These are phyloP conservation scores for Linnemannia zychae DNA, from an alignment of 192 early-diverging fungal species.

Conservation along the genomic window DNA sequence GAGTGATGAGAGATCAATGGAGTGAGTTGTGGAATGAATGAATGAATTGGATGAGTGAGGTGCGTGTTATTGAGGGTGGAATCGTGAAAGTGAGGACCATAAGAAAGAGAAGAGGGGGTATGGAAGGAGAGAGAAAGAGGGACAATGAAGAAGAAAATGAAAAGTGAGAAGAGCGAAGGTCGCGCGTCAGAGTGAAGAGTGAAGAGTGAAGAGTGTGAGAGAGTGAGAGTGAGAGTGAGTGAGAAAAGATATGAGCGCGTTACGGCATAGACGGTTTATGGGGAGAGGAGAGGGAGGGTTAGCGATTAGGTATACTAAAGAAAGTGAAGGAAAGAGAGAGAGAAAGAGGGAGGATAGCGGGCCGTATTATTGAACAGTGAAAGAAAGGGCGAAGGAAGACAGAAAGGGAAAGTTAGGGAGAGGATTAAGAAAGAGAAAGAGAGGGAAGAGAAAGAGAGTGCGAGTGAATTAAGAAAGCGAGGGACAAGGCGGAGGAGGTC, in stretches of 20 bases:
- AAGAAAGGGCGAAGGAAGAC: too few species aligned
- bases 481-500: background rate
- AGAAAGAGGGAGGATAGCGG: background rate
- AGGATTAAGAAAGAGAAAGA: too few species aligned
- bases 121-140: too few species aligned
- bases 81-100: background rate
- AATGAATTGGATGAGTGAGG: too few species aligned
- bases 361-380: background rate
- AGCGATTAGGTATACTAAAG: too few species aligned
- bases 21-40: background rate
- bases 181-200: background rate
- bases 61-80: background rate
- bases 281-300: background rate
- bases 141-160: background rate
- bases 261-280: background rate
- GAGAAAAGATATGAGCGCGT: background rate
- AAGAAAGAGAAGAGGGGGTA: background rate
- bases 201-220: background rate
- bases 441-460: background rate
- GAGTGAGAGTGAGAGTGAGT: background rate
- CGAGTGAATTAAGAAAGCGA: background rate
- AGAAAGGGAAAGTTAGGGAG: background rate
- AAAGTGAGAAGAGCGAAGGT: background rate
- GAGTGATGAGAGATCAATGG: background rate
- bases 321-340: slow-evolving; percentile 10